Evolutionary conservation across 2,329 filamentous ascomycete genomes (phyloP), one percentile per base, ranked within the genome.

Genomic region (Cordyceps cateniannulata): DNA sequence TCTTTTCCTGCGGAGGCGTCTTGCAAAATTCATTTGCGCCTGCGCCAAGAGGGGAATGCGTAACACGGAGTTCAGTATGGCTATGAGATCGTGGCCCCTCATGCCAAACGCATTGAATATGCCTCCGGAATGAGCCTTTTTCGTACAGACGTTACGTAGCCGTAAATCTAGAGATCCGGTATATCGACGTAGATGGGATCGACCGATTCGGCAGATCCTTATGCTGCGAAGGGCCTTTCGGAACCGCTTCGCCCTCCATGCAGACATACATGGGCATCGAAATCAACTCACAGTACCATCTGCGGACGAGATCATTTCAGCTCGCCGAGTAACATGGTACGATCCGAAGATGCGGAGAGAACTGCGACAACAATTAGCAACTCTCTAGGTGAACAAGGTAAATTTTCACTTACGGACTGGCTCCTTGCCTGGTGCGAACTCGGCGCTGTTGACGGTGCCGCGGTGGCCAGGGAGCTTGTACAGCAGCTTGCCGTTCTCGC

Each of bases 401-500:
- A 14, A 5, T 45, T 38, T 24, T 54, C 16, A 86, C 91, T 86
- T 82, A 96, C 93, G 83, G 63, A 97, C 89, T 22, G 92, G 91
- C 68, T 97, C 92, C 63, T 88, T 85, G 44, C 84, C 84, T 5
- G 93, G 92, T 53, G 91, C 88, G 71, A 99, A 96, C 67, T 96
- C 89, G 59, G 93, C 93, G 72, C 93, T 92, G 72, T 98, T 99
- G 56, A 98, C 95, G 0, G 90, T 91, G 38, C 93, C 95, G 75
- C 92, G 95, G 73, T 99, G 95, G 1, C 95, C 95, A 1, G 95
- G 95, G 57, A 99, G 81, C 76, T 98, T 98, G 76, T 97, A 96
- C 65, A 96, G 74, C 67, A 99, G 79, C 77, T 96, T 98, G 62
- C 90, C 93, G n/a, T 84, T 89, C 71, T 90, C 87, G 60, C 81